These are phyloP conservation scores for Miscanthus lutarioriparius DNA, from an alignment of 176 grass and related monocot genomes.

Conservation along the genomic window DNA sequence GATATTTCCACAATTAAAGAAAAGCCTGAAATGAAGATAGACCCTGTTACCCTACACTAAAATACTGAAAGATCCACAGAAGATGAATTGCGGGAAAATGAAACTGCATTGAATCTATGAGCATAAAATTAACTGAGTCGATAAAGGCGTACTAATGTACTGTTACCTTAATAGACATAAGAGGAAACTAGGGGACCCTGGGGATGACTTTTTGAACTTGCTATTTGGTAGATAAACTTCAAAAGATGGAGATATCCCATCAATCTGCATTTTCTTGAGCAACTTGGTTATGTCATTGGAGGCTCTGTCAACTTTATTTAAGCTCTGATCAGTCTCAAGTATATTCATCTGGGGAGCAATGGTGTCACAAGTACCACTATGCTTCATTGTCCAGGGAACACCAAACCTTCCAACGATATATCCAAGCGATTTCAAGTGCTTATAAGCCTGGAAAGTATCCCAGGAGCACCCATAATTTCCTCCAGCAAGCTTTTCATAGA, in stretches of 20 bases:
- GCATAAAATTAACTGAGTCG: not conserved
- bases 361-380: conserved; percentile 19
- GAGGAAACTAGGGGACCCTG: conserved; percentile 61
- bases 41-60: not conserved
- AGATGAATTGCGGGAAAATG: not conserved
- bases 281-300: conserved; percentile 39
- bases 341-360: not conserved
- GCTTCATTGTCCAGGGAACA: conserved; percentile 66
- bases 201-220: conserved; percentile 82
- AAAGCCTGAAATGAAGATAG: not conserved
- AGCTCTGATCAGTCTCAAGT: not conserved
- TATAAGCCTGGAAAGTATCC: conserved; percentile 75
- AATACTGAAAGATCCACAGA: not conserved
- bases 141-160: not conserved
- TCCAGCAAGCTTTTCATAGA: conserved; percentile 56
- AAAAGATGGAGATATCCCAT: conserved; percentile 54
- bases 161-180: conserved; percentile 71
- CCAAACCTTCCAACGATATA: conserved; percentile 74
- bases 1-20: not conserved
- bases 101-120: not conserved
- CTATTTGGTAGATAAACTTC: conserved; percentile 78
- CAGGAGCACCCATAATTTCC: conserved; percentile 50
- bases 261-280: conserved; percentile 55
- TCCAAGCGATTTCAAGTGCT: conserved; percentile 82
- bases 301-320: not conserved